Evolutionary conservation across 2,329 filamentous ascomycete genomes (phyloP), one percentile per base, ranked within the genome.

Genomic region (Colletotrichum eremochloae): DNA sequence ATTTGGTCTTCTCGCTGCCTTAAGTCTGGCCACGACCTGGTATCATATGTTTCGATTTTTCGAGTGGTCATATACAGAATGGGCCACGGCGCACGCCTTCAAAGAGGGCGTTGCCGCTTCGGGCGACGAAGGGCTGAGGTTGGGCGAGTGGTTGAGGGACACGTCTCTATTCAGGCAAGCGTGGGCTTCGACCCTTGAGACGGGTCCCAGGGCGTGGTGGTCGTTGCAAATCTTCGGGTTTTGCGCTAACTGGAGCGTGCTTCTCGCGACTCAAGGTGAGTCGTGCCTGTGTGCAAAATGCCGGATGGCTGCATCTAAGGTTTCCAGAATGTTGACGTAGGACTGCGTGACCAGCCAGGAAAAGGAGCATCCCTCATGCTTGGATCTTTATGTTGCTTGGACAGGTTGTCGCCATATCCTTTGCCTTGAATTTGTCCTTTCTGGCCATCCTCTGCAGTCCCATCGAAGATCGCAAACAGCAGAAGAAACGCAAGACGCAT

Each of bases 141-240:
- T 36, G 33, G 33, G 33, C 33, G 33, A 36, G 33, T 36, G 33
- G 33, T 36, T 36, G 8, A 36, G 74, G 6, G 77, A 79, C 20
- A 79, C 78, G 18, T 71, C 69, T 29, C 75, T 79, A 4, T 79
- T 79, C 58, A 74, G 74, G 65, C 76, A 78, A 72, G 78, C 78
- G 0, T 79, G 77, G 78, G 76, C 71, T 6, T 75, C 77, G 11
- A 76, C 76, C 5, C 63, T 79, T 3, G 76, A 77, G 57, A 77
- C 33, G 33, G 33, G 33, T 36, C 33, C 33, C 33, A 36, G 33
- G 8, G 71, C 74, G 7, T 79, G 76, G 77, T 79, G 78, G 77
- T 76, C 76, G 14, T 62, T 76, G 58, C 78, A 79, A 61, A 78
- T 79, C 29, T 79, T 79, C 55, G 75, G 76, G 1, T 79, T 78